A percentile compares a stretch with the other conserved stretches of the same genome.
Evolutionary conservation across 2,329 filamentous ascomycete genomes (phyloP).

Genomic region (Cladosporium sp.): DNA sequence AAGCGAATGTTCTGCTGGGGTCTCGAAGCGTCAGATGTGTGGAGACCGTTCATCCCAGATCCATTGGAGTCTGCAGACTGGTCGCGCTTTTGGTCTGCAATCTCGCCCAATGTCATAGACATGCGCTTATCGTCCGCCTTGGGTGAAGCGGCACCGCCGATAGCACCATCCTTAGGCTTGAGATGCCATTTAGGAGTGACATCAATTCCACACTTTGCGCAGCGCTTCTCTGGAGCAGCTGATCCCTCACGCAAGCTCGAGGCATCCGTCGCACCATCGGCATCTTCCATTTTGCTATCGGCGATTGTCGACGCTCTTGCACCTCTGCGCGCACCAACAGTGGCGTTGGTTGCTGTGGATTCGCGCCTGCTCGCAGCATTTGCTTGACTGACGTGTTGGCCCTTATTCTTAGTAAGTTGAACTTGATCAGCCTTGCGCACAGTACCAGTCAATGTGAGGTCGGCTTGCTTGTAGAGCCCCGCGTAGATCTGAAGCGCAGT

Average conservation of each 20-base stretch:
- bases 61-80: background rate
- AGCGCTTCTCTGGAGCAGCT: slow-evolving; percentile 33
- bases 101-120: slow-evolving; percentile 23
- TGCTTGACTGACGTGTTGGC: slow-evolving; percentile 28
- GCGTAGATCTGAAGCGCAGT: slow-evolving; percentile 83
- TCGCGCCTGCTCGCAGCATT: slow-evolving; percentile 34
- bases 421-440: slow-evolving; percentile 81
- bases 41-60: background rate
- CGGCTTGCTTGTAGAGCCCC: slow-evolving; percentile 89
- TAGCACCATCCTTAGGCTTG: background rate
- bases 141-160: background rate
- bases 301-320: slow-evolving; percentile 27
- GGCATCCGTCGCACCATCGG: slow-evolving; percentile 19
- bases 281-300: slow-evolving; percentile 24
- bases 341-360: slow-evolving; percentile 28
- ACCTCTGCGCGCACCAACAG: slow-evolving; percentile 27
- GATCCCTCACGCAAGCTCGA: slow-evolving; percentile 19
- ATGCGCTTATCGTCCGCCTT: slow-evolving; percentile 12
- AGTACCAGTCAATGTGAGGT: slow-evolving; percentile 82
- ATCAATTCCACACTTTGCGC: slow-evolving; percentile 50
- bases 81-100: slow-evolving; percentile 15
- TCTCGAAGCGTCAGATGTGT: background rate
- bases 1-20: slow-evolving; percentile 18
- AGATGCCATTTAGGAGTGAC: slow-evolving; percentile 58
- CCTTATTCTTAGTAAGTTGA: slow-evolving; percentile 53